Evolutionary conservation across 2,329 filamentous ascomycete genomes (phyloP).

Genomic region (Fragosphaeria purpurea): DNA sequence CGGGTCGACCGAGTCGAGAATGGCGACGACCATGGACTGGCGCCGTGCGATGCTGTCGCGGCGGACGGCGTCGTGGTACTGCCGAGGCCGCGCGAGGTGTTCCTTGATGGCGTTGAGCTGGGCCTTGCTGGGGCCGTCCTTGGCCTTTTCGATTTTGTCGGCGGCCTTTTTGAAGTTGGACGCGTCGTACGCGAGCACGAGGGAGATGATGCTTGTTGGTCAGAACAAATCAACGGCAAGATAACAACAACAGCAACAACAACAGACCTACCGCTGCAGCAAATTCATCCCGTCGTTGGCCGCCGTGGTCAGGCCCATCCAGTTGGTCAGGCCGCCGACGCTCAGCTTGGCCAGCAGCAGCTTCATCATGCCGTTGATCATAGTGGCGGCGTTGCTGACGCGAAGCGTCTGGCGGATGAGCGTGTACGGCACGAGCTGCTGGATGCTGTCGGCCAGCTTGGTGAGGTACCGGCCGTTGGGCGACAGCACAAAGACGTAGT

Average conservation of each 20-base stretch:
- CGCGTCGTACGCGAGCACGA: slow-evolving; percentile 64
- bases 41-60: slow-evolving; percentile 38
- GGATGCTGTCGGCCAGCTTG: slow-evolving; percentile 58
- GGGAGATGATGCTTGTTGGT: slow-evolving; percentile 54
- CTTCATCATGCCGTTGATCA: slow-evolving; percentile 67
- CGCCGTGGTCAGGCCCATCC: slow-evolving; percentile 62
- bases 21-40: slow-evolving; percentile 55
- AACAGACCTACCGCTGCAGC: slow-evolving; percentile 42
- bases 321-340: slow-evolving; percentile 65
- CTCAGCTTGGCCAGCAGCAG: slow-evolving; percentile 70
- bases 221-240: too few species aligned
- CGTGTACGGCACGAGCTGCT: slow-evolving; percentile 61
- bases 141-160: slow-evolving; percentile 54
- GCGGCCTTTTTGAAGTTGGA: slow-evolving; percentile 57
- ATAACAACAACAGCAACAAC: not conserved
- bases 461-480: slow-evolving; percentile 67
- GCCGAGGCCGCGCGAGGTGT: slow-evolving; percentile 42
- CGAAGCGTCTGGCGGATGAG: slow-evolving; percentile 63
- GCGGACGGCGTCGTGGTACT: slow-evolving; percentile 50
- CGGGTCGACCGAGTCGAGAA: slow-evolving; percentile 47
- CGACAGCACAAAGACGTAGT: slow-evolving; percentile 62
- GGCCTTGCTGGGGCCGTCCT: slow-evolving; percentile 47
- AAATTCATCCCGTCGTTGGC: slow-evolving; percentile 74
- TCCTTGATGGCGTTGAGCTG: slow-evolving; percentile 51
- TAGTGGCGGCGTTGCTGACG: slow-evolving; percentile 69